phyloP scores from a whole-genome alignment of 1,284 basidiomycete species.

The Rhodotorula sp. region DNA sequence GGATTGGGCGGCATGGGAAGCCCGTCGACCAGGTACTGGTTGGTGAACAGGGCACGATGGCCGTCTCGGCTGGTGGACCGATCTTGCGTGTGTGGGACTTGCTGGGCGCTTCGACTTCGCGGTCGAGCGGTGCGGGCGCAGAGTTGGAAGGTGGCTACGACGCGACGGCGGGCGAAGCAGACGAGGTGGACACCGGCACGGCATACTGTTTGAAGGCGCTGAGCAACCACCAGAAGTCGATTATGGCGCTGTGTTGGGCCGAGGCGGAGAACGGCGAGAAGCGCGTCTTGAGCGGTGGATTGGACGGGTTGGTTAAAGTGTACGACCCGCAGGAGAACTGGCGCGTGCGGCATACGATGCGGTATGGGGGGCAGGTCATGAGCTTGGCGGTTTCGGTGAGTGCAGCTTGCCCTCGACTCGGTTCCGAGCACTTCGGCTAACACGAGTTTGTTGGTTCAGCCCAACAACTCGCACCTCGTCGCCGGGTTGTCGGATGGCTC shows the following conservation, averaged over 20 bases:
- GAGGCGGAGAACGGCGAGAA: constrained; percentile 58
- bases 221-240: constrained; percentile 97
- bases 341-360: constrained; percentile 97
- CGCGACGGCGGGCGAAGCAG: constrained; percentile 2
- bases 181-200: constrained; percentile 37
- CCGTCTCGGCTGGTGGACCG: constrained; percentile 83
- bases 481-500: constrained; percentile 97
- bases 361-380: constrained; percentile 89
- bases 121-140: constrained; percentile 3
- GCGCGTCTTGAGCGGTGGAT: constrained; percentile 80
- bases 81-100: constrained; percentile 95
- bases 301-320: constrained; percentile 98
- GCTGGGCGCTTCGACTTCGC: constrained; percentile 67
- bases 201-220: constrained; percentile 71
- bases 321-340: constrained; percentile 87
- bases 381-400: constrained; percentile 84
- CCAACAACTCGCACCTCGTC: constrained; percentile 93
- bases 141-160: constrained; percentile 5
- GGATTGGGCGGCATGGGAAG: constrained; percentile 47
- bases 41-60: constrained; percentile 85
- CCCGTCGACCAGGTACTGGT: constrained; percentile 94
- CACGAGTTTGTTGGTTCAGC: constrained; percentile 54
- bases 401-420: constrained; percentile 29
- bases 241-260: constrained; percentile 66
- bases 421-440: not conserved